Base-by-base conservation (phyloP, 148 eudicot species). In the Euryodendron excelsum region DNA sequence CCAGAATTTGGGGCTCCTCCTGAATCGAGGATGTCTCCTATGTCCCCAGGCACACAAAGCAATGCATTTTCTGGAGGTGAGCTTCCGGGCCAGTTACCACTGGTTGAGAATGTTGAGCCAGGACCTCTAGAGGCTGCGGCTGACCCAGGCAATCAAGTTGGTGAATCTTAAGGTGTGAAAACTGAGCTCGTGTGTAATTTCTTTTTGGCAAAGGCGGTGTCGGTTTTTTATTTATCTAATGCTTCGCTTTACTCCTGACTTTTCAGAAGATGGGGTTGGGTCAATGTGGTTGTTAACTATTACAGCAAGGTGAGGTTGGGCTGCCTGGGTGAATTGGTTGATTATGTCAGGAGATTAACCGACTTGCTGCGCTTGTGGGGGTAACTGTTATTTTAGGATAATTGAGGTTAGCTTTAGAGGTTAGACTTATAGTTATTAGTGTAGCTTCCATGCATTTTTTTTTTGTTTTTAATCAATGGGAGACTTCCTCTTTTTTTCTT, bases 41-140 rank as follows among this genome's bases (percentile, higher is more conserved):
- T 31, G 75, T 67, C 86, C 36, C 82, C 74, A 27, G 75, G 73
- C 65, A 65, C 66, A 20, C 76, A 72, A 71, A 69, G 67, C 23
- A 36, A 14, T 59, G 83, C 82, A 27, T 45, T 74, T 45, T 71
- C 83, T 41, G 84, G 76, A n/a, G 61, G 71, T 14, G 89, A 82
- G 77, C 78, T 66, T 27, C 63, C 23, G 9, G 77, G 37, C 55
- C 81, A 33, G 75, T 72, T 68, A 27, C 77, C 78, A 1, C n/a
- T 47, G 39, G 47, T 55, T 78, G 83, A 77, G 5, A 56, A 58
- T 59, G 73, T 52, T 56, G 71, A 68, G 64, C 18, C 48, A 11
- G 83, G 56, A 10, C 66, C 12, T 15, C 74, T 62, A 1, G 69
- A 56, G 62, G 44, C 69, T 68, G 78, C 44, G 20, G 53, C 73